phyloP scores from a whole-genome alignment of 164 flowering plant genomes.

The Aristolochia californica region DNA sequence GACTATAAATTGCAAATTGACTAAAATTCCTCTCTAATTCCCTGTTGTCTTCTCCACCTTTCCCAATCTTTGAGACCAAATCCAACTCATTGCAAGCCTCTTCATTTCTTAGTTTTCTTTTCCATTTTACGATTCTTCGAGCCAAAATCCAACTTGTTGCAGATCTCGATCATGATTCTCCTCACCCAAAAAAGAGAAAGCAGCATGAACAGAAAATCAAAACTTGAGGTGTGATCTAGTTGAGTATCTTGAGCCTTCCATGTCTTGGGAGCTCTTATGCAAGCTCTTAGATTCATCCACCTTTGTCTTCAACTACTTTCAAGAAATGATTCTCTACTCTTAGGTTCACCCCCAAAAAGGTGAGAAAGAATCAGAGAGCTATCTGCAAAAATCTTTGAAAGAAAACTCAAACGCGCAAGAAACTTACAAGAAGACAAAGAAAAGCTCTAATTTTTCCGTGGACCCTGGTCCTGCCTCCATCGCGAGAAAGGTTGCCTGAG shows the following conservation, averaged over 20 bases:
- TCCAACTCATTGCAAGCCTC: no score
- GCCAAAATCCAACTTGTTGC: no score
- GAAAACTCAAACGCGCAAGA: conserved; percentile 1
- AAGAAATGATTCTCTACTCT: conserved; percentile 13
- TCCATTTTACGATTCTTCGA: no score
- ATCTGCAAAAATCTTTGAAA: conserved; percentile 1
- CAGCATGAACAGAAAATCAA: not conserved
- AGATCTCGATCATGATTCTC: no score
- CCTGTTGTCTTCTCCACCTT: no score
- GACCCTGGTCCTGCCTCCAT: conserved; percentile 14
- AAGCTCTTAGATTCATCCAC: conserved; percentile 75
- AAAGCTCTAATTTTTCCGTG: conserved; percentile 15
- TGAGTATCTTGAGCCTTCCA: conserved; percentile 48
- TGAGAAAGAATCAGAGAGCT: conserved; percentile 13
- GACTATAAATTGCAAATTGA: no score
- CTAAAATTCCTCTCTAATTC: no score
- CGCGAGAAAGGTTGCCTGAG: conserved; percentile 18
- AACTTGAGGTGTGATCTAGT: conserved; percentile 20
- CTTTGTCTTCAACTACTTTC: conserved; percentile 71
- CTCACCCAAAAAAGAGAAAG: no score
- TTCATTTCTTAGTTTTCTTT: no score
- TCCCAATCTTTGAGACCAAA: no score
- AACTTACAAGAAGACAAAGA: conserved; percentile 7
- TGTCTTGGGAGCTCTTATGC: conserved; percentile 51
- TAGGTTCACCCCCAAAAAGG: conserved; percentile 5